Conservation (phyloP, 1,139 yeast genomes). For the Pichia norvegensis region DNA sequence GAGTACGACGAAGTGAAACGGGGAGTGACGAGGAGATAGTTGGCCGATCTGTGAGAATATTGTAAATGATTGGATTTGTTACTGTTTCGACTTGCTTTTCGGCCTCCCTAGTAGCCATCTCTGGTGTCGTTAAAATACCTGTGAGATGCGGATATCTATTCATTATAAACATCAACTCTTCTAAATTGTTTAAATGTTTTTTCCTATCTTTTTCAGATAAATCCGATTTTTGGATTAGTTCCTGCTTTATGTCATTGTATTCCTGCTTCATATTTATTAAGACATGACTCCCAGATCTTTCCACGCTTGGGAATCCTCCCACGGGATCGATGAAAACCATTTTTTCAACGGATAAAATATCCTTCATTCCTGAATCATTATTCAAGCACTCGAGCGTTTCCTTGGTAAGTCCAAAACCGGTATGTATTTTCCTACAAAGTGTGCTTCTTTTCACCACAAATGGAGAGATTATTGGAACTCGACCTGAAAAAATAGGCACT, state of each 20-base stretch:
- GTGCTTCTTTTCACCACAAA: conserved; percentile 39
- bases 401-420: conserved; percentile 32
- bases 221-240: conserved; percentile 45
- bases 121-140: conserved; percentile 46
- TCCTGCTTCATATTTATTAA: conserved; percentile 83
- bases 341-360: conserved; percentile 62
- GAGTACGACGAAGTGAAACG: conserved; percentile 56
- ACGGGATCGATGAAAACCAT: conserved; percentile 66
- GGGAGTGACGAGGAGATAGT: conserved; percentile 91
- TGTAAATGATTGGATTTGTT: conserved; percentile 80
- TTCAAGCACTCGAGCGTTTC: conserved; percentile 29
- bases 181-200: conserved; percentile 47
- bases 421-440: conserved; percentile 32
- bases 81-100: conserved; percentile 58
- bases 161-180: conserved; percentile 43
- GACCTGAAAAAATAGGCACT: conserved; percentile 34
- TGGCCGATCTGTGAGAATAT: conserved; percentile 84
- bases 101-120: conserved; percentile 36
- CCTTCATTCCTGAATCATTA: conserved; percentile 12
- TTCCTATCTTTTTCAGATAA: conserved; percentile 39
- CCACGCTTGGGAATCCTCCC: conserved; percentile 89
- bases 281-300: conserved; percentile 79
- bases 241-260: conserved; percentile 55
- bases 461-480: conserved; percentile 58
- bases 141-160: conserved; percentile 39